These are phyloP conservation scores for Lactarius hatsudake DNA, from an alignment of 768 basidiomycete genomes.

Conservation along the genomic window DNA sequence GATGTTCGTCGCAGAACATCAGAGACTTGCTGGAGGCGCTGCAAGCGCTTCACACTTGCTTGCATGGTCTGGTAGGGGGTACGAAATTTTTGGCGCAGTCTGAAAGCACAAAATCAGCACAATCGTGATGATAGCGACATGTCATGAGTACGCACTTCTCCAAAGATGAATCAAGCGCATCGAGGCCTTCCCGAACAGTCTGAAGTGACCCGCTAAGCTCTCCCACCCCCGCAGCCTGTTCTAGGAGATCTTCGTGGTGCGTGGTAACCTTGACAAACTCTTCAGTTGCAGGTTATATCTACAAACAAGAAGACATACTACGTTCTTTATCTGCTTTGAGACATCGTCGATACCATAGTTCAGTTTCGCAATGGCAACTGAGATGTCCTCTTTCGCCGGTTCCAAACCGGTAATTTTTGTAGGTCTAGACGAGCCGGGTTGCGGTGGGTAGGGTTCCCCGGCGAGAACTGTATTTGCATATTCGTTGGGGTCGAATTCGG, in stretches of 20 bases:
- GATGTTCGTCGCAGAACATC: slow-evolving; percentile 82
- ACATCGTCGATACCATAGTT: slow-evolving; percentile 89
- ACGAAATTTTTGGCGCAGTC: slow-evolving; percentile 83
- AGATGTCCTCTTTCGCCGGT: slow-evolving; percentile 80
- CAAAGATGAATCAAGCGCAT: slow-evolving; percentile 70
- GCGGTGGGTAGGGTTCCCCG: slow-evolving; percentile 68
- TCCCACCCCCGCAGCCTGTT: slow-evolving; percentile 73
- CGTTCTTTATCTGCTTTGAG: slow-evolving; percentile 79
- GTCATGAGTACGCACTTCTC: slow-evolving; percentile 55
- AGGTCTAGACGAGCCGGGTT: slow-evolving; percentile 33
- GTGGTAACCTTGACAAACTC: slow-evolving; percentile 57
- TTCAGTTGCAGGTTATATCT: not conserved
- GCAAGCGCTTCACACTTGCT: slow-evolving; percentile 65
- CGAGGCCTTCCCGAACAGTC: slow-evolving; percentile 64
- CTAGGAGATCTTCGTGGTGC: slow-evolving; percentile 80
- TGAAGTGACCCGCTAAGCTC: slow-evolving; percentile 68
- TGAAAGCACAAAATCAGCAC: slow-evolving; percentile 31
- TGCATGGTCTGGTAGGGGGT: slow-evolving; percentile 77
- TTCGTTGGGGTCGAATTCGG: slow-evolving; percentile 81
- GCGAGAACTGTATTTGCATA: slow-evolving; percentile 91
- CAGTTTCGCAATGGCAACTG: slow-evolving; percentile 83
- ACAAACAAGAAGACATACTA: slow-evolving; percentile 49
- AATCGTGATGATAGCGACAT: not conserved
- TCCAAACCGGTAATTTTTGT: slow-evolving; percentile 44
- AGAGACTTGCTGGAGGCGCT: slow-evolving; percentile 77